Conservation (phyloP, 139 green algal genomes). For the Zygnema circumcarinatum region DNA sequence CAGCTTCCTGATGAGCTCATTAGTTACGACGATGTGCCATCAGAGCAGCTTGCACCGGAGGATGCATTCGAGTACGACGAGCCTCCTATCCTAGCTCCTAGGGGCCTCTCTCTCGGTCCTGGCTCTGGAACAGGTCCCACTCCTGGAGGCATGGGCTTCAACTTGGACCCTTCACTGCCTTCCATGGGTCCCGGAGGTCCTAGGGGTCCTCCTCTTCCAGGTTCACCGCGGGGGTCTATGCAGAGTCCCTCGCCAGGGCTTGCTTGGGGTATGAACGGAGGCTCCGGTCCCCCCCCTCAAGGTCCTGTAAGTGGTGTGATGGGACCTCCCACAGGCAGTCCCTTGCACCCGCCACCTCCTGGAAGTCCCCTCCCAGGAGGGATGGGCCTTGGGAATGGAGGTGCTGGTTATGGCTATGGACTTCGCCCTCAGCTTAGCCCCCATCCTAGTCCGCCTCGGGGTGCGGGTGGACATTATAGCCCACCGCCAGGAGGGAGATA, state of each 20-base stretch:
- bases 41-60: constrained; percentile 6
- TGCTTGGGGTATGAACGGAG: neutral
- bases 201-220: neutral
- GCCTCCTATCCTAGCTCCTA: constrained; percentile 10
- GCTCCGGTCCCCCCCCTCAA: neutral
- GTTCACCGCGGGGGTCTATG: neutral
- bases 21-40: constrained; percentile 25
- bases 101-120: neutral
- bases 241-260: neutral
- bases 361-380: neutral
- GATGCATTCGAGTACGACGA: constrained; percentile 34
- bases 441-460: constrained; percentile 24
- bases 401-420: constrained; percentile 4
- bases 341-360: constrained; percentile 7
- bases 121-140: neutral
- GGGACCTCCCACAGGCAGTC: neutral
- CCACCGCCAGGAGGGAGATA: neutral
- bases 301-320: neutral
- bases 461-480: neutral
- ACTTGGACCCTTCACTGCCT: neutral
- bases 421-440: constrained; percentile 25
- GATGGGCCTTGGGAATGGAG: constrained; percentile 10
- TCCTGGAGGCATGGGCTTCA: neutral
- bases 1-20: constrained; percentile 48
- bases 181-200: neutral